These are phyloP conservation scores for Candida chauliodis DNA, from an alignment of 805 yeast species.

Conservation along the genomic window DNA sequence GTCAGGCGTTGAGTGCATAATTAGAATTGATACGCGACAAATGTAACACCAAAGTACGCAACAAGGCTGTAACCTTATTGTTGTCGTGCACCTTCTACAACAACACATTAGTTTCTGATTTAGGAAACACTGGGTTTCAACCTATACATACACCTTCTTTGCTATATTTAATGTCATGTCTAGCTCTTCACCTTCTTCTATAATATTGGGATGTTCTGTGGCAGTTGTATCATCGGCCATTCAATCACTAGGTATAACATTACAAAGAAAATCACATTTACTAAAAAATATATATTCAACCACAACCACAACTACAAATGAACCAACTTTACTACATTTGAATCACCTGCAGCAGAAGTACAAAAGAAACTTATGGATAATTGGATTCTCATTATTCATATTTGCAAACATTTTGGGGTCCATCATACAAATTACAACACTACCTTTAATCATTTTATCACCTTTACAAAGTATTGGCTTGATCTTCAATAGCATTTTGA, in stretches of 20 bases:
- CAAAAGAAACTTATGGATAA: conserved; percentile 64
- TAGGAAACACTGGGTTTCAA: neutral
- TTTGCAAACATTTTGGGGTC: conserved; percentile 77
- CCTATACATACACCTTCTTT: neutral
- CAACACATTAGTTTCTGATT: neutral
- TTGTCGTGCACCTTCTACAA: neutral
- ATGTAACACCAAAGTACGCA: neutral
- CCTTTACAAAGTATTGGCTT: conserved; percentile 85
- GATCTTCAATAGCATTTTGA: conserved; percentile 73
- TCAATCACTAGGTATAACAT: conserved; percentile 77
- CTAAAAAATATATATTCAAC: conserved; percentile 27
- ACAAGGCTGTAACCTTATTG: conserved; percentile 3
- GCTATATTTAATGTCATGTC: too few relatives aligned
- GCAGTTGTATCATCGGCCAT: conserved; percentile 74
- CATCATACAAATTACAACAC: conserved; percentile 74
- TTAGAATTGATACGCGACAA: conserved; percentile 2
- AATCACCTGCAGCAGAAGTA: conserved; percentile 27
- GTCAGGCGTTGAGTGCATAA: too few relatives aligned
- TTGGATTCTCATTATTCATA: conserved; percentile 70
- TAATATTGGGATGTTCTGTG: conserved; percentile 59
- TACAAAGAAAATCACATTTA: conserved; percentile 76
- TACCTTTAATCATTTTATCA: conserved; percentile 74
- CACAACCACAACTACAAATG: conserved; percentile 11
- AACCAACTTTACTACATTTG: conserved; percentile 15
- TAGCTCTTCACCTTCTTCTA: conserved; percentile 16